phyloP scores from a whole-genome alignment of 2,329 filamentous ascomycete genomes.

The Neonectria magnoliae region DNA sequence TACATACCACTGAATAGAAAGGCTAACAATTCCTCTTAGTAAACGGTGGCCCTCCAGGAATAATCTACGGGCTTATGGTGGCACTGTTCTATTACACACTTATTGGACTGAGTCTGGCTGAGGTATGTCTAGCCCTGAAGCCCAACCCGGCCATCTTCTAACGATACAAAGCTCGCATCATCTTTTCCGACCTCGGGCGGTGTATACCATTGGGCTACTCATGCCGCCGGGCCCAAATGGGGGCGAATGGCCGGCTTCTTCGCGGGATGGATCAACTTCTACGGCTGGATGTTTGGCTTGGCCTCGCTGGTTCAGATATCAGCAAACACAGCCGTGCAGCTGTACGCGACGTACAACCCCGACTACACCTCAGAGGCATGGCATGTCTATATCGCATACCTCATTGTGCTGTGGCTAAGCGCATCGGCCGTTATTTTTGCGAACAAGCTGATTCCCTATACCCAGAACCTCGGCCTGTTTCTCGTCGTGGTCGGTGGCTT shows the following conservation, averaged over 20 bases:
- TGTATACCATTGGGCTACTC: constrained; percentile 41
- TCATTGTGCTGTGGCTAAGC: constrained; percentile 37
- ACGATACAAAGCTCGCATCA: constrained; percentile 30
- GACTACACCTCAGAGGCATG: constrained; percentile 29
- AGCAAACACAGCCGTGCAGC: constrained; percentile 37
- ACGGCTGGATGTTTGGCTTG: constrained; percentile 43
- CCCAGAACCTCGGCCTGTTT: constrained; percentile 36
- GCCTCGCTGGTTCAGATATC: constrained; percentile 39
- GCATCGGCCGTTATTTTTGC: constrained; percentile 33
- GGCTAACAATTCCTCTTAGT: constrained; percentile 24
- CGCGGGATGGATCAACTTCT: constrained; percentile 42
- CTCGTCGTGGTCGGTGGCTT: constrained; percentile 37
- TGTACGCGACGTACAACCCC: constrained; percentile 35
- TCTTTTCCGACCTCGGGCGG: constrained; percentile 37
- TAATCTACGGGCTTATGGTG: constrained; percentile 38
- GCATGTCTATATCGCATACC: constrained; percentile 40
- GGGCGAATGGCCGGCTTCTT: constrained; percentile 39
- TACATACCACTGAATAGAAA: not conserved
- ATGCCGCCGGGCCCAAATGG: constrained; percentile 38
- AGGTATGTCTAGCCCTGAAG: constrained; percentile 19
- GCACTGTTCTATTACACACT: constrained; percentile 39
- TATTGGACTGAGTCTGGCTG: constrained; percentile 36
- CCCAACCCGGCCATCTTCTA: not conserved
- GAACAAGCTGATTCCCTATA: constrained; percentile 38
- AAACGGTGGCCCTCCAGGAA: constrained; percentile 35